Conservation (phyloP, 352 stramenopile species). For the Phytophthora agathidicida region DNA sequence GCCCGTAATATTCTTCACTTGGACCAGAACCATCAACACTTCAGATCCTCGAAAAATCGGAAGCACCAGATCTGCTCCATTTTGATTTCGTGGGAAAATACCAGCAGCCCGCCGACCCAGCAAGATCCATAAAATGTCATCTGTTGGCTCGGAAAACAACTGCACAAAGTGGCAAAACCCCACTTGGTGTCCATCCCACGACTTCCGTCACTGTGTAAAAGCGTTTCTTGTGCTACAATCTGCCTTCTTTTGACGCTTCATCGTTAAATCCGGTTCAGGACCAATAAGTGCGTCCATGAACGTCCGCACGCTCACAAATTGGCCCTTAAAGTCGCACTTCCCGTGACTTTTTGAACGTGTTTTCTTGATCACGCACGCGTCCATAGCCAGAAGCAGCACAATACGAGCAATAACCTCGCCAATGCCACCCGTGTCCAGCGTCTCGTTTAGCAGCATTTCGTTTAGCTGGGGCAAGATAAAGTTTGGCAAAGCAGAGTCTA, state of each 20-base stretch:
- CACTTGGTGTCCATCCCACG: not conserved
- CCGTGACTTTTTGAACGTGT: not conserved
- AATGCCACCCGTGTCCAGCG: conserved; percentile 24
- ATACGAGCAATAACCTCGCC: conserved; percentile 28
- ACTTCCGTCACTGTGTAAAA: not conserved
- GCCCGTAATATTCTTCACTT: conserved; percentile 25
- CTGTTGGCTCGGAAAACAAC: not conserved
- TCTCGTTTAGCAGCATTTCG: conserved; percentile 23
- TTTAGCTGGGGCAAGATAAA: conserved; percentile 26
- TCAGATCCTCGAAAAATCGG: conserved; percentile 10
- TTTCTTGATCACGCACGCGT: conserved; percentile 7
- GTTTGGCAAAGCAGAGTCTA: not conserved
- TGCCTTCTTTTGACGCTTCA: not conserved
- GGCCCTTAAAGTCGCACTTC: not conserved
- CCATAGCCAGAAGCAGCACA: conserved; percentile 34
- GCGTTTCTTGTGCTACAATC: not conserved
- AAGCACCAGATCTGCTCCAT: conserved; percentile 15
- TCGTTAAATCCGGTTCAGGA: too few species aligned
- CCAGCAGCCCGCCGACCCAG: conserved; percentile 12
- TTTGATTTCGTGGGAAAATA: conserved; percentile 3
- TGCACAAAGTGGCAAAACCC: conserved; percentile 4
- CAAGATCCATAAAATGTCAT: conserved; percentile 3
- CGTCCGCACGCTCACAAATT: conserved; percentile 5
- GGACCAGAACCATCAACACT: conserved; percentile 11
- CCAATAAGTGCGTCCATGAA: not conserved